A percentile compares a stretch with the other conserved stretches of the same genome.
phyloP scores from a whole-genome alignment of 805 yeast genomes.

The Candida broadrunensis region DNA sequence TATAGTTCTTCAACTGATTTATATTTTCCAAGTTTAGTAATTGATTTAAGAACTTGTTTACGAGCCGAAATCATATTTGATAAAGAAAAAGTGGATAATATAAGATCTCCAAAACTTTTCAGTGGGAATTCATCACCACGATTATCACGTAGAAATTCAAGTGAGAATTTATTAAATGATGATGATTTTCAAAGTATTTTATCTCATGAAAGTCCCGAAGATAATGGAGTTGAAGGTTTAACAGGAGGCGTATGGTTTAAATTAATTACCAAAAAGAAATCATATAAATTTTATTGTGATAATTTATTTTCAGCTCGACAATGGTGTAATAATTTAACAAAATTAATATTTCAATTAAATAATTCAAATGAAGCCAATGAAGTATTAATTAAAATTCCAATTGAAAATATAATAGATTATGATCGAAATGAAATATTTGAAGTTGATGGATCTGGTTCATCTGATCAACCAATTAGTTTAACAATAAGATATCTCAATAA shows the following conservation, averaged over 20 bases:
- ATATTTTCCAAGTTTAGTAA: conserved; percentile 78
- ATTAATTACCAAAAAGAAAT: conserved; percentile 54
- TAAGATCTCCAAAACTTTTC: conserved; percentile 11
- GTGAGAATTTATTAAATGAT: conserved; percentile 12
- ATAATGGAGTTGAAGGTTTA: conserved; percentile 22
- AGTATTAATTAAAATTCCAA: conserved; percentile 75
- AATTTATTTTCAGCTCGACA: conserved; percentile 67
- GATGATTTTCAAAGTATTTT: conserved; percentile 19
- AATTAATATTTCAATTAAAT: conserved; percentile 63
- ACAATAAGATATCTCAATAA: conserved; percentile 50
- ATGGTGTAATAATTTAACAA: conserved; percentile 76
- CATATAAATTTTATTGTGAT: conserved; percentile 71
- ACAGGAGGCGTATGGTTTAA: conserved; percentile 49
- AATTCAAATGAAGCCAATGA: conserved; percentile 67
- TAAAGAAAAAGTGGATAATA: conserved; percentile 18
- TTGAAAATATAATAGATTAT: conserved; percentile 60
- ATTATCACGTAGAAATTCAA: conserved; percentile 1
- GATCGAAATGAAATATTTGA: conserved; percentile 39
- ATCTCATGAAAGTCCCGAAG: conserved; percentile 17
- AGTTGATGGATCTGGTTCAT: conserved; percentile 7
- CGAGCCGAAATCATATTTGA: conserved; percentile 55
- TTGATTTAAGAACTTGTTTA: conserved; percentile 65
- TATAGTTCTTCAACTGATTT: conserved; percentile 71
- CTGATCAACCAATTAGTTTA: conserved; percentile 36
- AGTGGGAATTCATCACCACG: conserved; percentile 5